Base-by-base conservation (phyloP, 2,329 filamentous ascomycete species). In the Chaetomium sp. region DNA sequence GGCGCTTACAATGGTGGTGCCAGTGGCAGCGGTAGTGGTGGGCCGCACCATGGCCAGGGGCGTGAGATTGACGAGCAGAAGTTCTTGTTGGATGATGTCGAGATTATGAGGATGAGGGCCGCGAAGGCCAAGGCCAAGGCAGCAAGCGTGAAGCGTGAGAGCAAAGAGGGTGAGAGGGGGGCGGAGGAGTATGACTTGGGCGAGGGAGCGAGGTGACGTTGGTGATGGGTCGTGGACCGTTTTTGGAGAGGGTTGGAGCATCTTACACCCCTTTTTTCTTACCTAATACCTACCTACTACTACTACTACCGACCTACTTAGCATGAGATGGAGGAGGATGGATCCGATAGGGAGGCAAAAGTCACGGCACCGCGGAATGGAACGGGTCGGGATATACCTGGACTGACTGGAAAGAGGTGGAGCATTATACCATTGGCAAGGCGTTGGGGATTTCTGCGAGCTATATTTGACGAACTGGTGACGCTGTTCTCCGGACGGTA, bases 61-160 rank as follows among this genome's bases (percentile, higher is more conserved):
- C 51, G 69, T 50, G 70, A 71, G 50, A 67, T 72, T 42, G 68
- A 71, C 19, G 72, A 74, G 64, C 71, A 73, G 31, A 74, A 74
- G 59, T 70, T 74, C n/a, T 62, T 74, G 64, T 49, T 73, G 60
- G 56, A 62, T 21, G 70, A 72, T 55, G 67, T 62, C 13, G 72
- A 73, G 51, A 67, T 74, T 35, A n/a, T 49, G 47, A 65, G 63
- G 49, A 13, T 72, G 57, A 65, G 61, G 56, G 67, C 53, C 45
- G 66, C 69, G 45, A 72, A 72, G 64, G 62, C 62, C 19, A 67
- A 49, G 65, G 49, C 56, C 2, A 49, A 64, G 23, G 69, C 63
- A 7, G 57, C 53, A n/a, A 38, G 33, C 13, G 47, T 29, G 57
- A 31, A 7, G 2, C 42, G 21, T 47, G 55, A 45, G 45, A 49